Evolutionary conservation across 495 filamentous ascomycete genomes (phyloP).

Genomic region (Rusavskia elegans): DNA sequence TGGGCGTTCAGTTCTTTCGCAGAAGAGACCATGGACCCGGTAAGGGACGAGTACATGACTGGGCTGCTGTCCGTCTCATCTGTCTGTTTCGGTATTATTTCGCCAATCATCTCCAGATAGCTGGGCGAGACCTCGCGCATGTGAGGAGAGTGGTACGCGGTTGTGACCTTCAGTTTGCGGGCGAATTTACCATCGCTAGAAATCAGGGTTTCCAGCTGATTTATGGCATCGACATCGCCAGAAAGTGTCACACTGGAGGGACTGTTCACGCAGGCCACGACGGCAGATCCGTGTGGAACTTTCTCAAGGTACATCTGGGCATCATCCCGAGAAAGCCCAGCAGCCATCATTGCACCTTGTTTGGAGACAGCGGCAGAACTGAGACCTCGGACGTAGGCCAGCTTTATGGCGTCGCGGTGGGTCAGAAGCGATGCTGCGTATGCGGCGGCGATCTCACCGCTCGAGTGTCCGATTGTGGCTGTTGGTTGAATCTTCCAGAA

Average conservation of each 20-base stretch:
- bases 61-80: neutral
- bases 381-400: constrained; percentile 22
- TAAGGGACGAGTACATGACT: constrained; percentile 6
- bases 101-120: constrained; percentile 20
- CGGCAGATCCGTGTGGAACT: constrained; percentile 4
- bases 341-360: constrained; percentile 6
- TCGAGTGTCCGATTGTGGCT: constrained; percentile 23
- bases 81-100: constrained; percentile 8
- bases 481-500: constrained; percentile 21
- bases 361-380: constrained; percentile 2
- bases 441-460: constrained; percentile 27
- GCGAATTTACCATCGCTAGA: neutral
- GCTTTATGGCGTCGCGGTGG: neutral
- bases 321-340: neutral
- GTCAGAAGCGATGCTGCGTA: constrained; percentile 20
- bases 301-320: constrained; percentile 10
- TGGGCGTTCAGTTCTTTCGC: neutral
- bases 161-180: constrained; percentile 1
- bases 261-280: constrained; percentile 21
- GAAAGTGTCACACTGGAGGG: constrained; percentile 17
- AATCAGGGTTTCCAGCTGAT: constrained; percentile 2
- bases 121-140: constrained; percentile 21
- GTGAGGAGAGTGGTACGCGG: constrained; percentile 30
- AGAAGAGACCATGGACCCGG: neutral
- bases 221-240: constrained; percentile 12